Evolutionary conservation across 1,284 basidiomycete genomes (phyloP).

Genomic region (Ganoderma boninense): DNA sequence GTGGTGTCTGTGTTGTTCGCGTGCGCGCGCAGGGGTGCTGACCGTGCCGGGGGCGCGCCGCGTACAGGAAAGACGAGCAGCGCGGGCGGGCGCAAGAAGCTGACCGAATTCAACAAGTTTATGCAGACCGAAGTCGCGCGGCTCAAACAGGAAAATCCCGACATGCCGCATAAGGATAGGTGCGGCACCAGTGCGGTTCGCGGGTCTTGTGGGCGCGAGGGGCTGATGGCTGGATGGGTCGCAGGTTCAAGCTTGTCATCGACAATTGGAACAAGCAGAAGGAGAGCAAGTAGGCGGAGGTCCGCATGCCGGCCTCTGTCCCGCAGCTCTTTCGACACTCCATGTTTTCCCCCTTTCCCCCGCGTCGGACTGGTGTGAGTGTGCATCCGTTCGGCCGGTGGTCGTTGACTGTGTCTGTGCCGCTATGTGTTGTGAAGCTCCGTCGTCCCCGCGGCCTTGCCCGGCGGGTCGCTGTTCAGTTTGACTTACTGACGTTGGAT

Average conservation of each 20-base stretch:
- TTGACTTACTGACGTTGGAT: conserved; percentile 23
- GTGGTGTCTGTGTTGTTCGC: conserved; percentile 14
- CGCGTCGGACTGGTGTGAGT: conserved; percentile 4
- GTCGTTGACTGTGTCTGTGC: conserved; percentile 9
- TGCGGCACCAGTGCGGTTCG: conserved; percentile 43
- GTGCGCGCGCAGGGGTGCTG: conserved; percentile 12
- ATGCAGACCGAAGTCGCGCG: conserved; percentile 82
- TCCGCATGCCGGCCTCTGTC: background rate
- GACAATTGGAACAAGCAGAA: conserved; percentile 79
- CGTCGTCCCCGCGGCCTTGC: background rate
- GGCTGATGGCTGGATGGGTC: conserved; percentile 24
- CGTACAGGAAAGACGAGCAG: conserved; percentile 47
- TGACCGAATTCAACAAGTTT: conserved; percentile 80
- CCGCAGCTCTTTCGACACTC: conserved; percentile 7
- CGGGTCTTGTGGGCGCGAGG: conserved; percentile 3
- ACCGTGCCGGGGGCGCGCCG: conserved; percentile 24
- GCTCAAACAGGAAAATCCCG: conserved; percentile 74
- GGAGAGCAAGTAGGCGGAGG: conserved; percentile 61
- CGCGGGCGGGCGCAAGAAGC: conserved; percentile 55
- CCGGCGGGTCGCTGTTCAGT: background rate
- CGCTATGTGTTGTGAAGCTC: conserved; percentile 4
- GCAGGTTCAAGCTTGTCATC: conserved; percentile 78
- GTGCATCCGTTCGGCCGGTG: conserved; percentile 7
- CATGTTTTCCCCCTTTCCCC: background rate
- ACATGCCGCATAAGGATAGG: conserved; percentile 77